Evolutionary conservation across 495 filamentous ascomycete species (phyloP), one percentile per base, ranked within the genome.

Genomic region (Cudoniella acicularis): DNA sequence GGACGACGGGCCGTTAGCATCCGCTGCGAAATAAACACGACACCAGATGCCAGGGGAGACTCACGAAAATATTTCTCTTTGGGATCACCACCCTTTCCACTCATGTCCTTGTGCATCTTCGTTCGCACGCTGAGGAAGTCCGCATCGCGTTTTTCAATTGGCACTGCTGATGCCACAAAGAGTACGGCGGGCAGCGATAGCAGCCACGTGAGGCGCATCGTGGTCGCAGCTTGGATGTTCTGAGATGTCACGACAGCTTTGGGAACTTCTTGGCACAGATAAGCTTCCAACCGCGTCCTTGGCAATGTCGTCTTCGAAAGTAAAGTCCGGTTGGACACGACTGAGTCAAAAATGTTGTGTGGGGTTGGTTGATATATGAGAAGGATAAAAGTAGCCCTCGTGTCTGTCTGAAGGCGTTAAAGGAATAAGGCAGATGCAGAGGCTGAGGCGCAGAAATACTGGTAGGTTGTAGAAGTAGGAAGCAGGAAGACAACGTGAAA

Each of bases 41-140:
- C 6, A 36, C 13, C 30, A 36, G 4, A 4, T 36, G 6, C 30
- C 13, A 13, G 45, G 49, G 53, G 20, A 13, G 6, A 77, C 83
- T 72, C 67, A 86, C 82, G 77, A 66, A 84, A 86, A 63, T 85
- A 85, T 75, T 86, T 85, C n/a, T 65, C 67, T 11, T 66, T 72
- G 4, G 76, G 76, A 65, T 80, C 76, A 2, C 73, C 72, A 27
- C 63, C 67, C 53, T 67, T 71, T 24, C 75, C 78, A 49, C 75
- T 75, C 66, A 77, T 79, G 43, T 80, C 76, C 49, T 78, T 75
- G 41, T 70, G 74, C 59, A 77, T 63, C 46, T 49, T 63, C 10
- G 62, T 67, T 50, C 68, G 53, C 22, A 69, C 68, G 23, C 60
- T 59, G 42, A 50, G 62, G 52, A 68, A 70, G 57, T 67, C 69